Percentiles rank a stretch among this genome's conserved stretches.
Evolutionary conservation across 2,329 filamentous ascomycete species (phyloP).

Genomic region (Cladosporium sp.): DNA sequence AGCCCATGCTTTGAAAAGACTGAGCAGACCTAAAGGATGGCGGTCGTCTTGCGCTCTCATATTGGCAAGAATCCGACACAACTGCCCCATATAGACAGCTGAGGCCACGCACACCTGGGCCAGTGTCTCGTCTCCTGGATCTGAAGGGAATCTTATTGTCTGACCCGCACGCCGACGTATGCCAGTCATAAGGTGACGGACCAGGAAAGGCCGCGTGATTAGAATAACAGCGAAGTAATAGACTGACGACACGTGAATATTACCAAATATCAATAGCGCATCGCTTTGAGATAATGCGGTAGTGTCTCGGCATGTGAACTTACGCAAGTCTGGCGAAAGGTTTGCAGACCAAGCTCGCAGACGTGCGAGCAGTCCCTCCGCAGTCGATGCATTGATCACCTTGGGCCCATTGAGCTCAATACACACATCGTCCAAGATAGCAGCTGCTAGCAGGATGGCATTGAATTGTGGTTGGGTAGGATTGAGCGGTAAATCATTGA

Average conservation of each 20-base stretch:
- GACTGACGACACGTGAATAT: neutral
- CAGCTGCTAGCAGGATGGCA: neutral
- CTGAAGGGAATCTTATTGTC: neutral
- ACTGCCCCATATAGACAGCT: neutral
- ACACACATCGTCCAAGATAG: neutral
- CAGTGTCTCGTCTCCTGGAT: neutral
- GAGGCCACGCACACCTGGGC: neutral
- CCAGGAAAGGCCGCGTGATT: neutral
- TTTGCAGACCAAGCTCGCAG: neutral
- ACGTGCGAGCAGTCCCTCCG: neutral
- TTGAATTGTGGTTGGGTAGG: neutral
- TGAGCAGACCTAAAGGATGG: neutral
- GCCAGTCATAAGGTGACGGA: neutral
- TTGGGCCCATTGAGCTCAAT: neutral
- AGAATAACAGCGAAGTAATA: neutral
- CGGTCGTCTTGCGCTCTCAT: neutral
- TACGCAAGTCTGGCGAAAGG: neutral
- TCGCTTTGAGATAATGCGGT: neutral
- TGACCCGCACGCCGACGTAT: neutral
- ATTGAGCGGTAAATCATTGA: neutral
- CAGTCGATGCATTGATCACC: neutral
- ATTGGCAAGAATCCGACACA: neutral
- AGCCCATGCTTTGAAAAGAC: neutral
- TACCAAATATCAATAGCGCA: neutral
- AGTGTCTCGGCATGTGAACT: neutral